phyloP scores from a whole-genome alignment of 2,329 filamentous ascomycete species.

The Tricladium varicosporioides region DNA sequence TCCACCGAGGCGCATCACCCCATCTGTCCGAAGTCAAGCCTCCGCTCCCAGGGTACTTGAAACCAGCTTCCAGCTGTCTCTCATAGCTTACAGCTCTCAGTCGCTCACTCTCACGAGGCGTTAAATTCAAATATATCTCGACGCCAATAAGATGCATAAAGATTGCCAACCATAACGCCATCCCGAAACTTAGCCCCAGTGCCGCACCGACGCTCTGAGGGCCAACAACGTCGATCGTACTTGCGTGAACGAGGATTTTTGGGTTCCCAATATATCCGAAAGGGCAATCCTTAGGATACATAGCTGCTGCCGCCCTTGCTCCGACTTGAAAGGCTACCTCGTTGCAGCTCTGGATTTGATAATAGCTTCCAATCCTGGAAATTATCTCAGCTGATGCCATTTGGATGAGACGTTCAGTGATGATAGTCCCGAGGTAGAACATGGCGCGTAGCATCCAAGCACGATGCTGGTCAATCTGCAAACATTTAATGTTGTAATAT shows the following conservation, averaged over 20 bases:
- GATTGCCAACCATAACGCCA: conserved; percentile 51
- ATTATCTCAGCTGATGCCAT: conserved; percentile 42
- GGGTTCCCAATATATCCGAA: background rate
- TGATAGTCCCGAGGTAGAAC: conserved; percentile 50
- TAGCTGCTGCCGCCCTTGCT: background rate
- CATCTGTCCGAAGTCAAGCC: conserved; percentile 44
- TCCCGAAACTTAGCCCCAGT: conserved; percentile 45
- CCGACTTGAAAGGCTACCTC: conserved; percentile 42
- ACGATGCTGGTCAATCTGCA: conserved; percentile 62
- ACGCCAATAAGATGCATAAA: conserved; percentile 47
- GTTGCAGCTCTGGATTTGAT: conserved; percentile 42
- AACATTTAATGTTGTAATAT: conserved; percentile 54
- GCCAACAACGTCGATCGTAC: background rate
- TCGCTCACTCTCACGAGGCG: conserved; percentile 51
- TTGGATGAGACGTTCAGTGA: conserved; percentile 51
- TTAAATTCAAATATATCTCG: conserved; percentile 40
- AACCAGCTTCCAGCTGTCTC: conserved; percentile 52
- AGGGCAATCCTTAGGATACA: conserved; percentile 5
- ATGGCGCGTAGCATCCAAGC: conserved; percentile 62
- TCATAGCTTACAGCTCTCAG: conserved; percentile 55
- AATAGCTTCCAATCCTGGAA: conserved; percentile 36
- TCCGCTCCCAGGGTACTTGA: conserved; percentile 46
- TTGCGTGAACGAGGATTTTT: background rate
- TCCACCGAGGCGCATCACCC: conserved; percentile 33
- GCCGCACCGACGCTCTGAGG: conserved; percentile 4